phyloP scores from a whole-genome alignment of 306 rosid genomes.

The Delonix regia region DNA sequence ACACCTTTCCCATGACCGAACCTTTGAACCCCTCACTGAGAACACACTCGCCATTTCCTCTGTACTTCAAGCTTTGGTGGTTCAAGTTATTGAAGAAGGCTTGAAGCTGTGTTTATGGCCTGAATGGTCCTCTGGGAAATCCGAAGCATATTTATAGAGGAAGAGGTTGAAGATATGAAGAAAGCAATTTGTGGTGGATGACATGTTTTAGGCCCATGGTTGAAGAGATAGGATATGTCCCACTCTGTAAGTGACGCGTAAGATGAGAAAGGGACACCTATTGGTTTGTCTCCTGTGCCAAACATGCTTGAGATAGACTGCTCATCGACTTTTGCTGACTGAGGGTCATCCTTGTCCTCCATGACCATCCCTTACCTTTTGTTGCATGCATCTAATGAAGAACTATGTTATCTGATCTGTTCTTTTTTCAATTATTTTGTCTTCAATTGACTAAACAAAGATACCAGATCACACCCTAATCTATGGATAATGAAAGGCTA shows the following conservation, averaged over 20 bases:
- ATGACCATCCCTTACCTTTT: conserved; percentile 15
- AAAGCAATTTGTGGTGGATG: conserved; percentile 59
- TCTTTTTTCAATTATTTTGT: neutral
- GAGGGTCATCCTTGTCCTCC: conserved; percentile 40
- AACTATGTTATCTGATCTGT: neutral
- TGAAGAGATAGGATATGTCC: conserved; percentile 41
- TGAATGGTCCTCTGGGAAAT: conserved; percentile 4
- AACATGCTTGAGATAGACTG: conserved; percentile 51
- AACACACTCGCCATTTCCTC: conserved; percentile 41
- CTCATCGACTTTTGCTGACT: conserved; percentile 41
- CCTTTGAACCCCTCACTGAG: conserved; percentile 53
- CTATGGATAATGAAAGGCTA: neutral
- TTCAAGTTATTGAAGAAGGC: neutral
- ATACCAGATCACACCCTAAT: neutral
- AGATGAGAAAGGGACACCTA: conserved; percentile 43
- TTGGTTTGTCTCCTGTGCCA: conserved; percentile 47
- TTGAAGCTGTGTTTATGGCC: conserved; percentile 16
- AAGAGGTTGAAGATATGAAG: conserved; percentile 45
- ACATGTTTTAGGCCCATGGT: conserved; percentile 43
- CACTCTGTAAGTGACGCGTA: conserved; percentile 35
- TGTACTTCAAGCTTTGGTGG: neutral
- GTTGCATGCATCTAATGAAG: conserved; percentile 11
- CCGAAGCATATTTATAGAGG: neutral
- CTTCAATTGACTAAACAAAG: neutral
- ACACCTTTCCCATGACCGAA: conserved; percentile 60